phyloP scores from a whole-genome alignment of 2,329 filamentous ascomycete genomes.

The Xylaria sp. region DNA sequence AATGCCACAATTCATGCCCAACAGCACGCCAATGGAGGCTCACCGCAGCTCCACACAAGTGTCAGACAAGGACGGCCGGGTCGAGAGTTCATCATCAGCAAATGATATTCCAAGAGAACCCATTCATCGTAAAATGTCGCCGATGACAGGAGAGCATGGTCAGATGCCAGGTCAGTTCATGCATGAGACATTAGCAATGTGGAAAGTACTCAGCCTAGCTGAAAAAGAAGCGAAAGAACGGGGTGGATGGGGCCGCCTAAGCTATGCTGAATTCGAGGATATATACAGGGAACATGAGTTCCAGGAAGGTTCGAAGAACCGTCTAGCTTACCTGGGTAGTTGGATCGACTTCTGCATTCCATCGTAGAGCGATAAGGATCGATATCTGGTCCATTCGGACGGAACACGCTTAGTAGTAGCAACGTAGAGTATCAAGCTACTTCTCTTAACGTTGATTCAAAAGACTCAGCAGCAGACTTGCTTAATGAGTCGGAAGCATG shows the following conservation, averaged over 20 bases:
- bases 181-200: conserved; percentile 55
- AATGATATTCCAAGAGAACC: background rate
- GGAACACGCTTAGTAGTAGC: background rate
- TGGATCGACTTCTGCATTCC: conserved; percentile 89
- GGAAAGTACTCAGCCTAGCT: conserved; percentile 68
- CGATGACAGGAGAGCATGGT: conserved; percentile 33
- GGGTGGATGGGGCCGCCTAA: conserved; percentile 83
- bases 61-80: background rate
- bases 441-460: background rate
- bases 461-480: background rate
- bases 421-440: background rate
- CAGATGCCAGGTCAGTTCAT: conserved; percentile 47
- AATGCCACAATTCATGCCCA: conserved; percentile 75
- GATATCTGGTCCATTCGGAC: background rate
- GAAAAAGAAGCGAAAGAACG: conserved; percentile 75
- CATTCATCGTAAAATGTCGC: conserved; percentile 2
- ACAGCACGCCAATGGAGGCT: conserved; percentile 50
- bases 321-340: conserved; percentile 82
- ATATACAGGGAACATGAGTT: conserved; percentile 68
- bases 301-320: conserved; percentile 69
- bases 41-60: background rate
- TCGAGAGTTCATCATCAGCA: background rate
- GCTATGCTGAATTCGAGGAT: conserved; percentile 80
- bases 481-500: background rate
- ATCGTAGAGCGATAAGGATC: conserved; percentile 52